phyloP scores from a whole-genome alignment of 2,329 filamentous ascomycete species.

The Aureobasidium mangrovei region DNA sequence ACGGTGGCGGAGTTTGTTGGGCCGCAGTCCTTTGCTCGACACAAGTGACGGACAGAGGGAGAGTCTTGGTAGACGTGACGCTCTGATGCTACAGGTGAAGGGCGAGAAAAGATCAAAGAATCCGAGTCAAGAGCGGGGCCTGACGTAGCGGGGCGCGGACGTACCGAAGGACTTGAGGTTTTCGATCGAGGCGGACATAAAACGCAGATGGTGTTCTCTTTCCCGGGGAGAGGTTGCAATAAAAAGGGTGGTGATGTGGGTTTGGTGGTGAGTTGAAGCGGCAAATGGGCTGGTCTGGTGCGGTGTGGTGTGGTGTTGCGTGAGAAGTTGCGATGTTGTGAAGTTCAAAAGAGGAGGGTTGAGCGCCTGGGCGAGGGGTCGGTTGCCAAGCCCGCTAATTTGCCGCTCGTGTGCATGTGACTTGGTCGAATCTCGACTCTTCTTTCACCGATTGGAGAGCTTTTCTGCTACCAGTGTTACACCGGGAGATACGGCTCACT shows the following conservation, averaged over 20 bases:
- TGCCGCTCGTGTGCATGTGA: not conserved
- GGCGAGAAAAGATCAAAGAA: not conserved
- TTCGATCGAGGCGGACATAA: constrained; percentile 85
- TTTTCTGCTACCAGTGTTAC: not conserved
- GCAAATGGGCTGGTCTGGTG: not conserved
- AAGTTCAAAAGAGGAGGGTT: constrained; percentile 8
- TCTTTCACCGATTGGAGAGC: not conserved
- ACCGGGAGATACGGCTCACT: no score
- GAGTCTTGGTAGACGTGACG: not conserved
- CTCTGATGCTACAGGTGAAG: not conserved
- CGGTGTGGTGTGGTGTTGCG: constrained; percentile 5
- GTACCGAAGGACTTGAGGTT: constrained; percentile 93
- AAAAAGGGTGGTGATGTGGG: not conserved
- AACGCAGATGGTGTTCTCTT: constrained; percentile 29
- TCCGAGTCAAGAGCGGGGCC: constrained; percentile 3
- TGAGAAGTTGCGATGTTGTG: constrained; percentile 12
- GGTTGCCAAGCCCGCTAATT: constrained; percentile 3
- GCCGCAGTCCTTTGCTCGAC: not conserved
- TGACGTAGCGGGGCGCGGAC: constrained; percentile 31
- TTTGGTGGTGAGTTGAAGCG: not conserved
- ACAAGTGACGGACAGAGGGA: not conserved
- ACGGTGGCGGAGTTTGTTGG: constrained; percentile 1
- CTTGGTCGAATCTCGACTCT: not conserved
- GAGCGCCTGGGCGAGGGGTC: constrained; percentile 2
- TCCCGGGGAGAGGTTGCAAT: constrained; percentile 6